Base-by-base conservation (phyloP, 2,329 filamentous ascomycete species). In the Thielaviopsis musarum region DNA sequence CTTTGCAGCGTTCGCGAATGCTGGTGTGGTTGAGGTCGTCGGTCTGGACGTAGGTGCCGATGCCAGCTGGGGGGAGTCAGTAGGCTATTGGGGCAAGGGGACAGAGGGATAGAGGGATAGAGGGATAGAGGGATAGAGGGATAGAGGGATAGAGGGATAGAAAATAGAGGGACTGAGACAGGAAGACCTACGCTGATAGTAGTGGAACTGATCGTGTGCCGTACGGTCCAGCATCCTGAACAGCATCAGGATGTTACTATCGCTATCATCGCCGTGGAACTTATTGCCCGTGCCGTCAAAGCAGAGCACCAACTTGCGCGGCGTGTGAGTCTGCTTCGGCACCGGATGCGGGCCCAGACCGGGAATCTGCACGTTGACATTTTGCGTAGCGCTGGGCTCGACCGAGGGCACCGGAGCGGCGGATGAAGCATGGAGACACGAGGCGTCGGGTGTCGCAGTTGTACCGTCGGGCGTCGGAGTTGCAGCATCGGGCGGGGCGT, bases 21-120 rank as follows among this genome's bases (percentile, higher is more conserved):
- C 80, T 76, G 0, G 78, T 84, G 64, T 81, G 78, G 1, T 77
- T 78, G 52, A 85, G 71, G 9, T 77, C 79, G 12, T 73, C 76
- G 0, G 81, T 81, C 1, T 83, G 75, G 30, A 87, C 77, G 65
- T 88, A 89, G 0, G 85, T 88, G 15, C 85, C 85, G 63, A 89
- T 88, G 9, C 85, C 84, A 13, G 81, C 77, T 80, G 10, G 13
- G 51, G n/a, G 9, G 41, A 22, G 56, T 64, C 19, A 65, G 58
- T 30, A 51, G 7, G 17, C n/a, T 22, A 24, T 19, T 19, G 28
- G 3, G 10, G 45, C 9, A 17, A 17, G 13, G 22, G 22, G n/a
- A n/a, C n/a, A n/a, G 12, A 34, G 21, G 30, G 19, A 19, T 0
- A 3, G 30, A n/a, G 0, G 1, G 26, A 7, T 28, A 28, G 4